A percentile compares a stretch with the other conserved stretches of the same genome.
phyloP scores from a whole-genome alignment of 768 basidiomycete species.

The Scleroderma bovista region DNA sequence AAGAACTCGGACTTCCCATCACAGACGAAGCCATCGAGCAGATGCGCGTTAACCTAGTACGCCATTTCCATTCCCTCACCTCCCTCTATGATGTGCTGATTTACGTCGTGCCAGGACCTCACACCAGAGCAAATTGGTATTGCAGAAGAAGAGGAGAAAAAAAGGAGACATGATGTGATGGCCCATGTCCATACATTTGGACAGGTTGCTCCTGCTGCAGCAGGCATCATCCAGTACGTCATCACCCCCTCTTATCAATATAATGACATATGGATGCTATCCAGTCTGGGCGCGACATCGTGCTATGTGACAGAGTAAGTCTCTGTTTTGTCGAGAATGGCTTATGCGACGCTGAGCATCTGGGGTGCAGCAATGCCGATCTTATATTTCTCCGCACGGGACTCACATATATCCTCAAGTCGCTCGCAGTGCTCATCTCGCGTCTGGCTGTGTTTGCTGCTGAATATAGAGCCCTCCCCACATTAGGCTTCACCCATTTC shows the following conservation, averaged over 20 bases:
- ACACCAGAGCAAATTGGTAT: constrained; percentile 87
- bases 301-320: constrained; percentile 98
- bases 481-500: constrained; percentile 97
- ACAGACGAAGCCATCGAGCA: constrained; percentile 87
- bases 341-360: constrained; percentile 5
- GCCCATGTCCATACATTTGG: constrained; percentile 99
- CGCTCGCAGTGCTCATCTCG: constrained; percentile 86
- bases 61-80: not conserved
- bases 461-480: constrained; percentile 83
- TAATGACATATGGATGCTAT: constrained; percentile 9
- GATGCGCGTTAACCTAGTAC: constrained; percentile 89
- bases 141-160: constrained; percentile 94
- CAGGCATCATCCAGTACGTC: constrained; percentile 89
- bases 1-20: constrained; percentile 89
- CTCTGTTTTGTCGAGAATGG: constrained; percentile 2
- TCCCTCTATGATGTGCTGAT: not conserved
- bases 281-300: constrained; percentile 89
- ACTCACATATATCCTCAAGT: constrained; percentile 75
- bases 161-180: constrained; percentile 98
- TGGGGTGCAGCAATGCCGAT: constrained; percentile 79
- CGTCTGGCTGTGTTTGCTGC: constrained; percentile 81
- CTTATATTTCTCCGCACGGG: constrained; percentile 93
- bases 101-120: constrained; percentile 48
- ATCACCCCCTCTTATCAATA: constrained; percentile 4
- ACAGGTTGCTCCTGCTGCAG: constrained; percentile 86